Evolutionary conservation across 2,329 filamentous ascomycete genomes (phyloP), one percentile per base, ranked within the genome.

Genomic region (Fusarium udum): DNA sequence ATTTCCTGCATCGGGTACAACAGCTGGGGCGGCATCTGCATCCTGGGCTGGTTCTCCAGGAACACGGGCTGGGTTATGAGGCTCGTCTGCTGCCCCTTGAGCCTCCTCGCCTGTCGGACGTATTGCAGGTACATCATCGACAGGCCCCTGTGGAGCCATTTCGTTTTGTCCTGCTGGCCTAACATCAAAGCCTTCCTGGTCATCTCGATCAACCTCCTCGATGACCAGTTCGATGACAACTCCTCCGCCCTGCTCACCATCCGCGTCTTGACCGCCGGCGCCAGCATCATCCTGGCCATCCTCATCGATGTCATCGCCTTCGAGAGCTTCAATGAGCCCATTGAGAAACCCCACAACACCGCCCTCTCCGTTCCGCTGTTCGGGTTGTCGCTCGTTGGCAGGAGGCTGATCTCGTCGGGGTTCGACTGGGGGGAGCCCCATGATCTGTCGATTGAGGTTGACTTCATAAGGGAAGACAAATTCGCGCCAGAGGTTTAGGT

Each of bases 401-500:
- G 46, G 53, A 16, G 64, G 67, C 6, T 71, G 67, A 39, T 77
- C 69, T 51, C 76, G 71, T 18, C 69, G 72, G 5, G 76, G 71
- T 45, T 82, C 78, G 22, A 79, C 48, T 1, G 79, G 77, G 9
- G 81, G 82, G 4, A 84, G 78, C 3, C 85, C 84, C n/a, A 82
- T 78, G 39, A 89, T 81, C 42, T 83, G 80, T 59, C 83, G 76
- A 78, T 88, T 87, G 36, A 89, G 85, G 37, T 81, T 84, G 45
- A 79, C 80, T 76, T 90, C 87, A 32, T 87, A 83, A 2, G 81
- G 79, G 14, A 83, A 82, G 34, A 87, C 83, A 31, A 89, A 76
- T 56, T 83, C 82, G 34, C 82, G 83, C 76, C 87, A 86, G 7
- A 88, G 45, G 59, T 82, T 82, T 68, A 83, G 82, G 76, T 90